A percentile compares a stretch with the other conserved stretches of the same genome.
These are phyloP conservation scores for Diaporthe citri DNA, from an alignment of 2,329 filamentous ascomycete species.

Conservation along the genomic window DNA sequence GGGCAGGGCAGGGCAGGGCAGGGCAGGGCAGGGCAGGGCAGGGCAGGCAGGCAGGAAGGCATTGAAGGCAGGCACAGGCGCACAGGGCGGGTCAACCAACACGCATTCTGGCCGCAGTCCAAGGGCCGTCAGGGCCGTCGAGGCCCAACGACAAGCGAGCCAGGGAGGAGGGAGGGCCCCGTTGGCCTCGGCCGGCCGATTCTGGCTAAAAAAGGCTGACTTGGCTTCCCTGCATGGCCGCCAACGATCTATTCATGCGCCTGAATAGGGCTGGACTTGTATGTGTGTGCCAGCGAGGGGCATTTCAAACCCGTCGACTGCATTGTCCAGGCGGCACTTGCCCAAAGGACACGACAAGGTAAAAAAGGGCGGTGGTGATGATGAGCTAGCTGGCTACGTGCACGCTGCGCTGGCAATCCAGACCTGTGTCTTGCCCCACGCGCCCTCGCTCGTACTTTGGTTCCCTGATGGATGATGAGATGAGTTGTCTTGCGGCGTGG, in stretches of 20 bases:
- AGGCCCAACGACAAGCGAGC: constrained; percentile 20
- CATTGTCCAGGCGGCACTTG: background rate
- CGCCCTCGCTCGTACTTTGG: background rate
- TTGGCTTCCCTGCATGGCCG: constrained; percentile 15
- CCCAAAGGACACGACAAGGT: background rate
- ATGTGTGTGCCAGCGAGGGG: background rate
- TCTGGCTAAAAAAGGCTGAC: constrained; percentile 7
- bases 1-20: background rate
- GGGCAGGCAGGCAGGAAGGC: background rate
- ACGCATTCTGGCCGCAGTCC: constrained; percentile 9
- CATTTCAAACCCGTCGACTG: background rate
- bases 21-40: background rate
- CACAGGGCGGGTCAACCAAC: constrained; percentile 19
- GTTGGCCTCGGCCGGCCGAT: constrained; percentile 24
- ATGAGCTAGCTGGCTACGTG: constrained; percentile 27
- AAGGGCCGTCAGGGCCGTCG: constrained; percentile 5
- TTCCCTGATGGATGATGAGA: background rate
- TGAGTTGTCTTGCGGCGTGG: constrained; percentile 5
- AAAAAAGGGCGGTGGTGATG: constrained; percentile 32
- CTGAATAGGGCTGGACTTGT: constrained; percentile 29
- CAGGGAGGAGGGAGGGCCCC: background rate
- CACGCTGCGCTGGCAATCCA: constrained; percentile 27
- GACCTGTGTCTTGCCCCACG: background rate
- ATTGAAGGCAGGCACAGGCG: background rate
- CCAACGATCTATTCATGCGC: constrained; percentile 11